Conservation (phyloP, 2,329 filamentous ascomycete species). For the Phaeosphaeriaceae sp. region DNA sequence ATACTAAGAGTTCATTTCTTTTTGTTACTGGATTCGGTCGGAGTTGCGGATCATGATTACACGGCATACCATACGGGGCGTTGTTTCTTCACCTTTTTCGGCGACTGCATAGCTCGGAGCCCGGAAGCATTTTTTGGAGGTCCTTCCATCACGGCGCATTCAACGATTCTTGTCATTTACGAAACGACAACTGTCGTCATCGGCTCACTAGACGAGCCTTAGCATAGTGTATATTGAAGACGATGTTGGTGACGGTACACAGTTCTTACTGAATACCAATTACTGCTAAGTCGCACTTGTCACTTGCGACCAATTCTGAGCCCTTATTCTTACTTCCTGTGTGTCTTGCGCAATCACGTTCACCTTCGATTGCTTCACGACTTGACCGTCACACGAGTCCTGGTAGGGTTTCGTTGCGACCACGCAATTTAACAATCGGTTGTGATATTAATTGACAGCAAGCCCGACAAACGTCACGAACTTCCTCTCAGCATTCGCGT, state of each 20-base stretch:
- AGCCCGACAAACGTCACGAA: background rate
- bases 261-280: background rate
- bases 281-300: background rate
- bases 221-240: conserved; percentile 7
- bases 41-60: conserved; percentile 37
- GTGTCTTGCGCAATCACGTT: background rate
- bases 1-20: conserved; percentile 22
- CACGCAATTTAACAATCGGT: background rate
- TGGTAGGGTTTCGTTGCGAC: background rate
- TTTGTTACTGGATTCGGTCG: conserved; percentile 11
- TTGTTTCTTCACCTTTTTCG: conserved; percentile 29
- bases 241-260: conserved; percentile 1
- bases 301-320: background rate
- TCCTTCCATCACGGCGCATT: conserved; percentile 28
- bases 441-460: background rate
- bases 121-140: conserved; percentile 14
- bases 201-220: conserved; percentile 12
- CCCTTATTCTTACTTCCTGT: background rate
- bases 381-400: background rate
- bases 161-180: conserved; percentile 24
- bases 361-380: background rate
- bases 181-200: conserved; percentile 24
- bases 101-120: conserved; percentile 44
- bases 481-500: background rate
- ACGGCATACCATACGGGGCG: conserved; percentile 38